These are phyloP conservation scores for Hibiscus syriacus DNA, from an alignment of 345 rosid species.

Conservation along the genomic window DNA sequence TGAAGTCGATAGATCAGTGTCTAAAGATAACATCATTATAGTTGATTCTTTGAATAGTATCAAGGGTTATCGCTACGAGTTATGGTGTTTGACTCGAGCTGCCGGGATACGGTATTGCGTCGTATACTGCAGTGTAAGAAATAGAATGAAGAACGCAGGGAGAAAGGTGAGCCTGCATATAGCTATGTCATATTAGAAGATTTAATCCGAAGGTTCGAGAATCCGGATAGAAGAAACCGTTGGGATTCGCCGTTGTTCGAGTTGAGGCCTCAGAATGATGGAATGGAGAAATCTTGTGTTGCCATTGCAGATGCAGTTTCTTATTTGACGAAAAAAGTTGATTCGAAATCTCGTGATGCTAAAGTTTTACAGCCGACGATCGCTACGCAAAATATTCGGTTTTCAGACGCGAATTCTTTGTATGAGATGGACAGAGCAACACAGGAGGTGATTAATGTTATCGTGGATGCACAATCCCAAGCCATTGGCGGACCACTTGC, in stretches of 20 bases:
- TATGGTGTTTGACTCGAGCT: slow-evolving; percentile 95
- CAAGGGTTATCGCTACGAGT: slow-evolving; percentile 91
- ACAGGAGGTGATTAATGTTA: slow-evolving; percentile 63
- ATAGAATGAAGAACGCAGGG: slow-evolving; percentile 74
- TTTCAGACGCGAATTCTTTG: slow-evolving; percentile 74
- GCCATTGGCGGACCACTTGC: slow-evolving; percentile 61
- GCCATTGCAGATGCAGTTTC: slow-evolving; percentile 65
- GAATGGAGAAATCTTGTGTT: slow-evolving; percentile 48
- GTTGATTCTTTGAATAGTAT: slow-evolving; percentile 92
- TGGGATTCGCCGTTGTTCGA: slow-evolving; percentile 98
- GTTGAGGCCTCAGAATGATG: slow-evolving; percentile 50
- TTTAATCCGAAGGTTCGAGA: slow-evolving; percentile 81
- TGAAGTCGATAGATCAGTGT: slow-evolving; percentile 91
- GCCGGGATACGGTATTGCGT: slow-evolving; percentile 82
- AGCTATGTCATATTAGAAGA: slow-evolving; percentile 67
- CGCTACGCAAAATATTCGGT: slow-evolving; percentile 64
- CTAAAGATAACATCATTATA: slow-evolving; percentile 66
- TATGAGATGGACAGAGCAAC: slow-evolving; percentile 88
- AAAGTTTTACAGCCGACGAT: slow-evolving; percentile 89
- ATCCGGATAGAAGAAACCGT: slow-evolving; percentile 75
- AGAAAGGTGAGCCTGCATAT: slow-evolving; percentile 52
- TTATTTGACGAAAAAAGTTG: slow-evolving; percentile 67
- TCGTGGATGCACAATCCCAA: slow-evolving; percentile 73
- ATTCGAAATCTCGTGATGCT: slow-evolving; percentile 63
- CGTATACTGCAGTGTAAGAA: slow-evolving; percentile 48